phyloP scores from a whole-genome alignment of 106 monocot genomes.

The Xerophyta viscosa region DNA sequence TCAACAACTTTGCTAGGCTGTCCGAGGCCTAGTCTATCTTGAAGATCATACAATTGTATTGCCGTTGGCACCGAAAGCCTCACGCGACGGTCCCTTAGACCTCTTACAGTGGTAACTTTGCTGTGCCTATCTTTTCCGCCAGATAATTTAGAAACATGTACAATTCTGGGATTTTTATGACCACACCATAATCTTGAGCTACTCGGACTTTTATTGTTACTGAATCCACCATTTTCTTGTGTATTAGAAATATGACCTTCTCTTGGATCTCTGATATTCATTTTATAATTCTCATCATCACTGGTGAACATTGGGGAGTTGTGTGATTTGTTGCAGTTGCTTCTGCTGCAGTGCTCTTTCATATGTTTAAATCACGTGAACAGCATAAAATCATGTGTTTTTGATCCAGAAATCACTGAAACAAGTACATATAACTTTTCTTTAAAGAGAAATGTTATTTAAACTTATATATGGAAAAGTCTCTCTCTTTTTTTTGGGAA shows the following conservation, averaged over 20 bases:
- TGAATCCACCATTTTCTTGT: background rate
- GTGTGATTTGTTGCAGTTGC: background rate
- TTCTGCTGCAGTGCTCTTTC: background rate
- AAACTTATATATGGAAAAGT: no score
- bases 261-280: background rate
- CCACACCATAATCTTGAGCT: conserved; percentile 1
- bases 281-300: conserved; percentile 7
- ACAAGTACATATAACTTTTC: no score
- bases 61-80: conserved; percentile 8
- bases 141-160: conserved; percentile 2
- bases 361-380: background rate
- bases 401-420: no score
- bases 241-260: background rate
- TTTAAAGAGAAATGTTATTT: no score
- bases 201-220: background rate
- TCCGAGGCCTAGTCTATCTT: conserved; percentile 7
- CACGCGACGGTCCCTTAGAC: conserved; percentile 7
- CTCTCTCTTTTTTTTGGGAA: no score
- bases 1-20: conserved; percentile 20
- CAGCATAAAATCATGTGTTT: background rate
- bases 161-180: conserved; percentile 7
- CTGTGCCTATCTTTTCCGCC: conserved; percentile 11
- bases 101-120: conserved; percentile 10
- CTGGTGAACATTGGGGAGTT: background rate
- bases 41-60: conserved; percentile 9